Conservation (phyloP, 2,329 filamentous ascomycete species). For the Cladobotryum mycophilum region DNA sequence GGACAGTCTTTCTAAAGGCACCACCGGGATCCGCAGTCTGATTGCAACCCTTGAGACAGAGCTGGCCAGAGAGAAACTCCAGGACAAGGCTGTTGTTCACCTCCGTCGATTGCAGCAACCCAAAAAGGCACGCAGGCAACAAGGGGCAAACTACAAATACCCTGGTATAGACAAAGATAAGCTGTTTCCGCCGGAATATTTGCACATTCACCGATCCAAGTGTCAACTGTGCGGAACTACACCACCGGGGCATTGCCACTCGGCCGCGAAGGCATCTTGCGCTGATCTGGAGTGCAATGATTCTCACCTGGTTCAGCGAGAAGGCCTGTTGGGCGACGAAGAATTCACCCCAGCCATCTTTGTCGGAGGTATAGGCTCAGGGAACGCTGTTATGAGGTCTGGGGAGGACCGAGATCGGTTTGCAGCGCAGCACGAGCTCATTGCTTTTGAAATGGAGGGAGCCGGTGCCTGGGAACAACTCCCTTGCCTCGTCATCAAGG, state of each 20-base stretch:
- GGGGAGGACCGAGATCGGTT: constrained; percentile 28
- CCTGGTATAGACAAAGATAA: too few relatives aligned
- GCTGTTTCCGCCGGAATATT: too few relatives aligned
- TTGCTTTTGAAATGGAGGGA: constrained; percentile 30
- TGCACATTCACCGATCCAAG: too few relatives aligned
- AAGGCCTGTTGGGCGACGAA: background rate
- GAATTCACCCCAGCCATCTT: constrained; percentile 27
- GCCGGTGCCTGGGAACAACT: constrained; percentile 24
- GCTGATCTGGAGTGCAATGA: too few relatives aligned
- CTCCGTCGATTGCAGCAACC: too few relatives aligned
- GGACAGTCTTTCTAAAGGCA: constrained; percentile 22
- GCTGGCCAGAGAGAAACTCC: too few relatives aligned
- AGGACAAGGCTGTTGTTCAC: too few relatives aligned
- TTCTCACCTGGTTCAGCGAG: constrained; percentile 3
- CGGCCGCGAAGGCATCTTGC: too few relatives aligned
- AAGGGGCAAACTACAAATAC: too few relatives aligned
- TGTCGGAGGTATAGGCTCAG: constrained; percentile 32
- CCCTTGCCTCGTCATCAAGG: constrained; percentile 30
- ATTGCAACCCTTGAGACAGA: constrained; percentile 15
- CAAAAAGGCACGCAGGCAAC: too few relatives aligned
- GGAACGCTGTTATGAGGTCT: constrained; percentile 34
- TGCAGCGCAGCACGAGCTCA: constrained; percentile 16
- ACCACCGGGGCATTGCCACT: too few relatives aligned
- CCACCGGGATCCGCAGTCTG: constrained; percentile 23
- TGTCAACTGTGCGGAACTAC: too few relatives aligned